Conservation (phyloP, 768 basidiomycete species). For the Termitomyces sp. region DNA sequence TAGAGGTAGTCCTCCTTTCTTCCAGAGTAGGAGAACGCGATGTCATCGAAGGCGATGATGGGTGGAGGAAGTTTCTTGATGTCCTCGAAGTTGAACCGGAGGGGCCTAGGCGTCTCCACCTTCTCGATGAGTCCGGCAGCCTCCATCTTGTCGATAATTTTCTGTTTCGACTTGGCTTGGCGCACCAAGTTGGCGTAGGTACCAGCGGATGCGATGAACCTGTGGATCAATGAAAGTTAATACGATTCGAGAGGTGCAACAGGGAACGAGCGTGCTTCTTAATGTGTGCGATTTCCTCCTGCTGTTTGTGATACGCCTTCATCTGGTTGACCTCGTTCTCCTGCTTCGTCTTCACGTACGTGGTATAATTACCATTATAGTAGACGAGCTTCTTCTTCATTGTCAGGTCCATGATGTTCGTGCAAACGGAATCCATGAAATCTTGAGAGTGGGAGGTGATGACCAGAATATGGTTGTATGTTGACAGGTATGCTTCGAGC, state of each 20-base stretch:
- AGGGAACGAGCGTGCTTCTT: slow-evolving; percentile 69
- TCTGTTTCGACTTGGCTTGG: slow-evolving; percentile 99
- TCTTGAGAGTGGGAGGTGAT: slow-evolving; percentile 99
- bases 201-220: slow-evolving; percentile 99
- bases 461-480: slow-evolving; percentile 98
- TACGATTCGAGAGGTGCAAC: background rate
- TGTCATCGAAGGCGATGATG: slow-evolving; percentile 93
- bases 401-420: slow-evolving; percentile 97
- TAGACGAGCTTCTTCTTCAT: slow-evolving; percentile 89
- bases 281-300: slow-evolving; percentile 97
- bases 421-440: slow-evolving; percentile 98
- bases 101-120: slow-evolving; percentile 67
- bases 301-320: slow-evolving; percentile 99
- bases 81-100: slow-evolving; percentile 96
- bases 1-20: slow-evolving; percentile 88
- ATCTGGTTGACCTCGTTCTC: slow-evolving; percentile 99
- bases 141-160: slow-evolving; percentile 99
- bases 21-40: slow-evolving; percentile 95
- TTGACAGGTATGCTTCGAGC: slow-evolving; percentile 96
- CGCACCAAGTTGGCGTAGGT: slow-evolving; percentile 99
- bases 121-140: slow-evolving; percentile 96
- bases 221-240: slow-evolving; percentile 20
- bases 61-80: slow-evolving; percentile 92
- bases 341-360: slow-evolving; percentile 92
- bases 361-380: slow-evolving; percentile 95